Percentiles rank a stretch among this genome's conserved stretches.
phyloP scores from a whole-genome alignment of 2,329 filamentous ascomycete species.

The Graphilbum ipis-grandicollis region DNA sequence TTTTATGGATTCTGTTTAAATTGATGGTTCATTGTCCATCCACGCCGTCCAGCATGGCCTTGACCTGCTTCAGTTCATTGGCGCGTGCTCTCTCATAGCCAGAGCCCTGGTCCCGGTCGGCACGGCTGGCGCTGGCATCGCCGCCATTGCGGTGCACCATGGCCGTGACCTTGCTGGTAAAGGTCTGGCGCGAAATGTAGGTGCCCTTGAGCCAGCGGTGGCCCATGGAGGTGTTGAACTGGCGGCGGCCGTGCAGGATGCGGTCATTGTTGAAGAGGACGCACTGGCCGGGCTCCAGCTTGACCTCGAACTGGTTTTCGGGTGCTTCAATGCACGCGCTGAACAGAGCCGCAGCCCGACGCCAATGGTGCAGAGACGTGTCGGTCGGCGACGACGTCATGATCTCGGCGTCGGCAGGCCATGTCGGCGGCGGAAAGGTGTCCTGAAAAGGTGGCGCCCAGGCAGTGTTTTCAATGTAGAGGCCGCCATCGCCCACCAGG shows the following conservation, averaged over 20 bases:
- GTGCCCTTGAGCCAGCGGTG: slow-evolving; percentile 71
- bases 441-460: slow-evolving; percentile 74
- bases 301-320: slow-evolving; percentile 47
- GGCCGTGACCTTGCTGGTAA: slow-evolving; percentile 15
- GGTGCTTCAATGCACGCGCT: slow-evolving; percentile 37
- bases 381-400: background rate
- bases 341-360: slow-evolving; percentile 34
- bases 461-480: slow-evolving; percentile 20
- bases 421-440: slow-evolving; percentile 1
- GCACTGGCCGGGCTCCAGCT: slow-evolving; percentile 66
- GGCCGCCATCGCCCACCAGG: slow-evolving; percentile 9
- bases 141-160: slow-evolving; percentile 4
- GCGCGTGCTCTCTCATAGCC: background rate
- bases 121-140: too few relatives aligned
- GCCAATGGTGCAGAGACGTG: slow-evolving; percentile 8
- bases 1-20: too few relatives aligned
- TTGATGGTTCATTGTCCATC: too few relatives aligned
- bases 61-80: slow-evolving; percentile 7
- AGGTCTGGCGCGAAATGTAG: slow-evolving; percentile 48
- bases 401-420: slow-evolving; percentile 8
- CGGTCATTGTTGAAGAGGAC: slow-evolving; percentile 85
- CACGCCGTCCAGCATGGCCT: background rate
- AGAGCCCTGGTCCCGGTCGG: too few relatives aligned
- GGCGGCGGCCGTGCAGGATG: slow-evolving; percentile 64
- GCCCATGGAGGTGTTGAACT: slow-evolving; percentile 49